Evolutionary conservation across 257 asterid species (phyloP), one percentile per base, ranked within the genome.

Genomic region (Parsonsia alboflavescens): DNA sequence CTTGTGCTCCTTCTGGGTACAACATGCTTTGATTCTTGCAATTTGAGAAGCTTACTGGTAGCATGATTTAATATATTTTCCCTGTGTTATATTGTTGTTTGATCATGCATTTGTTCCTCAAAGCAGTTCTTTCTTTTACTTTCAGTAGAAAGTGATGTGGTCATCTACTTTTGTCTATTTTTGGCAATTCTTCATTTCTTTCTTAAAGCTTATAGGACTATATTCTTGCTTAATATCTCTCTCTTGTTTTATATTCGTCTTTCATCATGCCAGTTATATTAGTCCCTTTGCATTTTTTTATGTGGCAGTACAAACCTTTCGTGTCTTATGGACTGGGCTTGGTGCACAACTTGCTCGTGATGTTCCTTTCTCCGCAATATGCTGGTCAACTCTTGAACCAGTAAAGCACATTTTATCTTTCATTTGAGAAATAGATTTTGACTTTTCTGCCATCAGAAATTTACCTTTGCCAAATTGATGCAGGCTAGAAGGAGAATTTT

Each of bases 291-390:
- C 44, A 4, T 41, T 13, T 41, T 13, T 69, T 22, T 74, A 41
- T 63, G 1, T 75, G 71, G 80, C 88, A 89, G 88, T 84, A 54
- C 92, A 83, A 66, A 82, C 76, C 78, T 92, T 89, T 77, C 96
- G 97, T 22, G 28, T 79, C 64, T 79, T 90, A 71, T 90, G 98
- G 98, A 88, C 93, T 68, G 97, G 98, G 70, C 90, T 92, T n/a
- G 94, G 98, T 68, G 93, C 91, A 68, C 98, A 92, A 79, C 94
- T 92, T 74, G 93, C 91, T 17, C 98, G 97, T 11, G 98, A 92
- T 80, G 98, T 92, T 70, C 98, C 98, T 39, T 90, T 90, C 84
- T 90, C 98, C 78, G 98, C 98, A 30, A 85, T 92, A 73, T 90
- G 98, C 80, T 92, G 98, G 98, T 81, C 97, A 71, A 75, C 92